These are phyloP conservation scores for Penicillium canescens DNA, from an alignment of 495 filamentous ascomycete genomes.

Conservation along the genomic window DNA sequence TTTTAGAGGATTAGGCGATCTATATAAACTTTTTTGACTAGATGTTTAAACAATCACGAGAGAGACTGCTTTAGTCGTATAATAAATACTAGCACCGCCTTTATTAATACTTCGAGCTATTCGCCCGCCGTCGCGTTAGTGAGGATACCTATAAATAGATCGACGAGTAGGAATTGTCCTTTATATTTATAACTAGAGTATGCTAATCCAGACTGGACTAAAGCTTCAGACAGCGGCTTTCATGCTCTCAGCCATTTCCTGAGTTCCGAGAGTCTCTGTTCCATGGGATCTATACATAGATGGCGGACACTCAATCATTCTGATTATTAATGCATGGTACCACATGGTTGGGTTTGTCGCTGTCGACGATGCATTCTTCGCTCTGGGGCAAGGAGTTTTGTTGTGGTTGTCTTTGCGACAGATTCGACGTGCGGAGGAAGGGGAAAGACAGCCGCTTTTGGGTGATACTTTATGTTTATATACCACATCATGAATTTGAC, in stretches of 20 bases:
- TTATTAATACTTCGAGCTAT: slow-evolving; percentile 28
- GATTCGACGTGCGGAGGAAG: background rate
- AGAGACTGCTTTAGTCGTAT: slow-evolving; percentile 30
- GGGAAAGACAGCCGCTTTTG: background rate
- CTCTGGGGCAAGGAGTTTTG: background rate
- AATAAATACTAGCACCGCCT: slow-evolving; percentile 31
- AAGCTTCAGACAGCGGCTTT: background rate
- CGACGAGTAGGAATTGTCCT: slow-evolving; percentile 15
- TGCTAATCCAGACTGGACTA: slow-evolving; percentile 8
- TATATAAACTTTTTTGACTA: slow-evolving; percentile 36
- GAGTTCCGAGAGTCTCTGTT: background rate
- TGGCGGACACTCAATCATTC: background rate
- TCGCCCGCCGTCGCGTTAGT: slow-evolving; percentile 18
- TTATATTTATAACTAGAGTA: background rate
- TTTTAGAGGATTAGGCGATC: slow-evolving; percentile 24
- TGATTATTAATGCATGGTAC: background rate
- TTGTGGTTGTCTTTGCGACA: background rate
- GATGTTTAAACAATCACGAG: slow-evolving; percentile 27
- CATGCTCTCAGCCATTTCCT: background rate
- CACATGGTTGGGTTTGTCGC: background rate
- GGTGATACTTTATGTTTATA: background rate
- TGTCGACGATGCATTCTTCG: background rate
- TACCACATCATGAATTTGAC: no score
- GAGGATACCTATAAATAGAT: slow-evolving; percentile 24
- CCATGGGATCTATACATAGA: background rate